These are phyloP conservation scores for Penicillium cataractarum DNA, from an alignment of 495 filamentous ascomycete species.

Conservation along the genomic window DNA sequence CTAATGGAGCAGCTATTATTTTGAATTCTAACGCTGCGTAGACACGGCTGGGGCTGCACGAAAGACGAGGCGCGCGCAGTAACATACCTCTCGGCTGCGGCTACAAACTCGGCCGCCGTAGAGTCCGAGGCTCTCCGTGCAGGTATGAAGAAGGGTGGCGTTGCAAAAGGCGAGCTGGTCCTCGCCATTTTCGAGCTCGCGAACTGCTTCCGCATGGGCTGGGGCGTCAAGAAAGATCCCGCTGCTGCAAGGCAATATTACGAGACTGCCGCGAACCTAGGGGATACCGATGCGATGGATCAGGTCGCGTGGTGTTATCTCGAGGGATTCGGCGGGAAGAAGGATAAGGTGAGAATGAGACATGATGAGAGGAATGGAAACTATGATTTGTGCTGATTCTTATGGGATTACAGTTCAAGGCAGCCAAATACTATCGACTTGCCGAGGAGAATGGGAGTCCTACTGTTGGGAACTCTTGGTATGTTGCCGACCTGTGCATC, in stretches of 20 bases:
- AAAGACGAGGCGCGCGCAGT: conserved; percentile 74
- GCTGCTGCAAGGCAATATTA: conserved; percentile 93
- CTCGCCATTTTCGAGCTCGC: conserved; percentile 92
- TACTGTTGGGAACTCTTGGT: conserved; percentile 94
- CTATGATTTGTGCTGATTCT: conserved; percentile 15
- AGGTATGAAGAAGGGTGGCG: conserved; percentile 89
- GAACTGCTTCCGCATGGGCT: conserved; percentile 95
- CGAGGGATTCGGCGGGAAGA: conserved; percentile 91
- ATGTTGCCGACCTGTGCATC: conserved; percentile 42
- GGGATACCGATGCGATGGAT: conserved; percentile 97
- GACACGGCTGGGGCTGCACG: conserved; percentile 91
- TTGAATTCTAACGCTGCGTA: conserved; percentile 33
- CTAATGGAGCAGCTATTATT: neutral
- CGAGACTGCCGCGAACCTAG: conserved; percentile 93
- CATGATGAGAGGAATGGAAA: conserved; percentile 10
- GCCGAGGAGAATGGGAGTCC: conserved; percentile 89
- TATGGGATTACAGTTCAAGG: conserved; percentile 65
- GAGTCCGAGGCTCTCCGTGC: conserved; percentile 82
- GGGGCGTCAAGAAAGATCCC: conserved; percentile 89
- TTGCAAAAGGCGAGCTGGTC: conserved; percentile 96
- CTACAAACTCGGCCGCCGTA: conserved; percentile 85
- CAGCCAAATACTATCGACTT: conserved; percentile 91
- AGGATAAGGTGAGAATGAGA: conserved; percentile 82
- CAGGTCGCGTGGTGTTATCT: conserved; percentile 95
- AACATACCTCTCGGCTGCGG: conserved; percentile 82